These are phyloP conservation scores for Chlamydomonas sp. DNA, from an alignment of 139 green algal genomes.

Conservation along the genomic window DNA sequence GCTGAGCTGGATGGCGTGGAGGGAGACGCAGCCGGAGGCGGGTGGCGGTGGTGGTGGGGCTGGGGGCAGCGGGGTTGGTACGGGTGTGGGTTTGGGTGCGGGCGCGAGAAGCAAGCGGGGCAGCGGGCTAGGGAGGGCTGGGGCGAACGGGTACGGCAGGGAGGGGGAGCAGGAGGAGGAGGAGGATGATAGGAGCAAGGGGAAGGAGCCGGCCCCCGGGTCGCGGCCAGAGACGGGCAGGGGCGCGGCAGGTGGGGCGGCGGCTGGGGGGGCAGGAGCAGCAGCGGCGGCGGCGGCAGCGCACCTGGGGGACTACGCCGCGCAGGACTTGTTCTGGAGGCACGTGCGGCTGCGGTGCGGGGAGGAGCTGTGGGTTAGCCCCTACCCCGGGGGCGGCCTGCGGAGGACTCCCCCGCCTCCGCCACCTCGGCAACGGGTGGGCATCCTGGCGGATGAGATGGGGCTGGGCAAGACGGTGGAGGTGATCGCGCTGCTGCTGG, in stretches of 20 bases:
- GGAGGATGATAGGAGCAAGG: background rate
- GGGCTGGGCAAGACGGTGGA: constrained; percentile 71
- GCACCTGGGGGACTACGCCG: constrained; percentile 24
- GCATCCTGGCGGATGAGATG: constrained; percentile 61
- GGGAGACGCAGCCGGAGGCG: constrained; percentile 53
- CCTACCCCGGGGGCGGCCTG: background rate
- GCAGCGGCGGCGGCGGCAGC: background rate
- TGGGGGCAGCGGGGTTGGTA: too few species aligned
- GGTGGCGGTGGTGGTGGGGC: too few species aligned
- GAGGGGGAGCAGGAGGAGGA: background rate
- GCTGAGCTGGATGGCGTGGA: constrained; percentile 73
- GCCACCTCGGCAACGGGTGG: constrained; percentile 30
- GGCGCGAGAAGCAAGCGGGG: background rate
- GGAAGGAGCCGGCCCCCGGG: background rate
- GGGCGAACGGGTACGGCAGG: background rate
- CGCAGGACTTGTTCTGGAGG: constrained; percentile 26
- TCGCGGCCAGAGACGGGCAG: background rate
- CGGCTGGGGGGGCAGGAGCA: background rate
- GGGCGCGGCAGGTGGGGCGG: background rate
- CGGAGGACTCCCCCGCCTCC: background rate
- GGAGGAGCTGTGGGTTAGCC: constrained; percentile 13
- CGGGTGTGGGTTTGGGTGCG: background rate
- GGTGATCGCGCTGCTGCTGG: constrained; percentile 58
- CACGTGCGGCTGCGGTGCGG: background rate
- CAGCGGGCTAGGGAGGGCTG: background rate